A percentile compares a stretch with the other conserved stretches of the same genome.
Evolutionary conservation across 2,329 filamentous ascomycete genomes (phyloP).

Genomic region (Aspergillus terreus): DNA sequence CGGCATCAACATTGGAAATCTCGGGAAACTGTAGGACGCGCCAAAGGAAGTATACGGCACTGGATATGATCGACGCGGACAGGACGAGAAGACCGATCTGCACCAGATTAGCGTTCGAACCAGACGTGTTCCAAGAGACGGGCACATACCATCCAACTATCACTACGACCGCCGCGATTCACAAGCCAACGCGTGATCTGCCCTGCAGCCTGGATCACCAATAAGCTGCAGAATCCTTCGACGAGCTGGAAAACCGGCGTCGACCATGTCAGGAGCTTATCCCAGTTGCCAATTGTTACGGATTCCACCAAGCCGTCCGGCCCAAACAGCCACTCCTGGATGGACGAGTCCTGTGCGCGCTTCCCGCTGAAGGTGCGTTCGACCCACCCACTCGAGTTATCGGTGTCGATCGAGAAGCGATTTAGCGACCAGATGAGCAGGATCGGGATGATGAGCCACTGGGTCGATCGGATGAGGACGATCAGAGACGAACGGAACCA

Average conservation of each 20-base stretch:
- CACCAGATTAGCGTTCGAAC: constrained; percentile 13
- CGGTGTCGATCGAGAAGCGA: constrained; percentile 89
- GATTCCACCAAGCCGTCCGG: constrained; percentile 76
- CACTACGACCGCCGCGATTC: constrained; percentile 79
- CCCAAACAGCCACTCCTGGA: constrained; percentile 86
- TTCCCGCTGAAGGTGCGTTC: constrained; percentile 71
- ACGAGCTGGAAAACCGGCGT: constrained; percentile 91
- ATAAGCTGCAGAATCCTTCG: constrained; percentile 92
- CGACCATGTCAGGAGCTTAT: constrained; percentile 81
- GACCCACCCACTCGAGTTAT: constrained; percentile 66
- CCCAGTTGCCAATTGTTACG: constrained; percentile 79
- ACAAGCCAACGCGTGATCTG: constrained; percentile 95
- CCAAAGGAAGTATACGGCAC: constrained; percentile 94
- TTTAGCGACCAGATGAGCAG: constrained; percentile 94
- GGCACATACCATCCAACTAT: constrained; percentile 85
- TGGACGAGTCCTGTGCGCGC: constrained; percentile 59
- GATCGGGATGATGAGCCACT: constrained; percentile 81
- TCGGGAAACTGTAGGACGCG: constrained; percentile 89
- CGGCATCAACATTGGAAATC: constrained; percentile 87
- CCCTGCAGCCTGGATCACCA: constrained; percentile 92
- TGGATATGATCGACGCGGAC: constrained; percentile 88
- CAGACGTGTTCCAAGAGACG: not conserved
- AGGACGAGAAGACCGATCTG: constrained; percentile 84
- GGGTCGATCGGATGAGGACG: constrained; percentile 66
- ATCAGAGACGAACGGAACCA: constrained; percentile 69